Conservation (phyloP, 1,284 basidiomycete genomes). For the Albatrellus sp. region DNA sequence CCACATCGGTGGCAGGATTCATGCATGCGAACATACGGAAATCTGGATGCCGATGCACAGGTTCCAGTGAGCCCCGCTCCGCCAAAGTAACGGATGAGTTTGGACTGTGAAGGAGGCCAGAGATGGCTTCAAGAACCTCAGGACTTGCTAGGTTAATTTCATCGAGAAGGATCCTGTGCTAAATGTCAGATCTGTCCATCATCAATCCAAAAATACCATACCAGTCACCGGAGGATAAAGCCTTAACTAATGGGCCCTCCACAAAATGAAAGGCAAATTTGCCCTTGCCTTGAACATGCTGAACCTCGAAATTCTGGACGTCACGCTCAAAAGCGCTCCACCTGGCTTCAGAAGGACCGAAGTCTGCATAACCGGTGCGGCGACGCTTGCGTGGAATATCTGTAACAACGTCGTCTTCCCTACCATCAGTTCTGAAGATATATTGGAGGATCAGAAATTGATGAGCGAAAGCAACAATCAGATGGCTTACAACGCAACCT, state of each 20-base stretch:
- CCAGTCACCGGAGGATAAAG: slow-evolving; percentile 87
- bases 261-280: slow-evolving; percentile 92
- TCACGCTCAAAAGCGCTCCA: slow-evolving; percentile 72
- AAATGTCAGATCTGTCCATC: too few relatives aligned
- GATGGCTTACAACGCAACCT: slow-evolving; percentile 30
- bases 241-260: slow-evolving; percentile 93
- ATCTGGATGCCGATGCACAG: slow-evolving; percentile 83
- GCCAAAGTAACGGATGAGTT: slow-evolving; percentile 86
- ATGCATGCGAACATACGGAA: slow-evolving; percentile 98
- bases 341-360: slow-evolving; percentile 33
- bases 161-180: slow-evolving; percentile 81
- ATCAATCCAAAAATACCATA: slow-evolving; percentile 18
- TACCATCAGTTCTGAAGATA: slow-evolving; percentile 12
- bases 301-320: slow-evolving; percentile 74
- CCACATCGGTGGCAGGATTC: slow-evolving; percentile 99
- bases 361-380: slow-evolving; percentile 41
- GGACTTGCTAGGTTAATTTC: slow-evolving; percentile 93
- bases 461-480: neutral
- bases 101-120: slow-evolving; percentile 77
- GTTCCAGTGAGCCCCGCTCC: slow-evolving; percentile 88
- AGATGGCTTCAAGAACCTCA: slow-evolving; percentile 91
- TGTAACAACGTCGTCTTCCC: slow-evolving; percentile 17
- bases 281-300: slow-evolving; percentile 74
- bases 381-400: slow-evolving; percentile 62
- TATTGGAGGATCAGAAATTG: slow-evolving; percentile 8